Conservation (phyloP, 805 yeast genomes). For the Scheffersomyces amazonensis region DNA sequence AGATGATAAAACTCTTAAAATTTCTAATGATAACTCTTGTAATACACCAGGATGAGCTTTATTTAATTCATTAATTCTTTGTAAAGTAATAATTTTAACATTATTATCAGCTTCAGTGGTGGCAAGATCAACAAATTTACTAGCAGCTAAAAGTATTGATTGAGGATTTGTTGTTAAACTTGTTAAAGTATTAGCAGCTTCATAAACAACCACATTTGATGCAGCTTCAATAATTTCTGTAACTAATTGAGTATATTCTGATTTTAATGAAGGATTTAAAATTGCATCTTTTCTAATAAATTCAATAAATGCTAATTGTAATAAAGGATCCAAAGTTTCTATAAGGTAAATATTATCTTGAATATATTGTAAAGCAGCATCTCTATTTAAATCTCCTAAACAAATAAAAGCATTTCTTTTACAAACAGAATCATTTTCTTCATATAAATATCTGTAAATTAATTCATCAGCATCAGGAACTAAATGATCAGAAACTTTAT, state of each 20-base stretch:
- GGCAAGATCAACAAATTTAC: conserved; percentile 83
- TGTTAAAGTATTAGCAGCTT: conserved; percentile 82
- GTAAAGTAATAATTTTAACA: conserved; percentile 88
- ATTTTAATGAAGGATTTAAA: conserved; percentile 58
- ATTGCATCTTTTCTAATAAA: conserved; percentile 83
- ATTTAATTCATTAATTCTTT: conserved; percentile 76
- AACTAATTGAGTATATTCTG: conserved; percentile 69
- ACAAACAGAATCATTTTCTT: conserved; percentile 91
- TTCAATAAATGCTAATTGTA: conserved; percentile 88
- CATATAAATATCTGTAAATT: conserved; percentile 64
- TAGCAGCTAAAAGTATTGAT: conserved; percentile 74
- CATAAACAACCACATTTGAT: conserved; percentile 76
- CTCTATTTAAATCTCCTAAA: conserved; percentile 77
- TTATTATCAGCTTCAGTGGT: conserved; percentile 93
- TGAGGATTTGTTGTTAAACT: conserved; percentile 60
- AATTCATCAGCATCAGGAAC: conserved; percentile 95
- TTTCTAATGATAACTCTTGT: conserved; percentile 80
- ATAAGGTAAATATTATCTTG: conserved; percentile 64
- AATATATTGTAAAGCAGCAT: conserved; percentile 76
- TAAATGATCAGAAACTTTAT: conserved; percentile 77
- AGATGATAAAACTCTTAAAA: conserved; percentile 78
- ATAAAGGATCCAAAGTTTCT: conserved; percentile 69
- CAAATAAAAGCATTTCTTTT: conserved; percentile 94
- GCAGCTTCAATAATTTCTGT: conserved; percentile 70
- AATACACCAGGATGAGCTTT: conserved; percentile 74